phyloP scores from a whole-genome alignment of 2,329 filamentous ascomycete genomes.

The Leptosphaerulina australis region DNA sequence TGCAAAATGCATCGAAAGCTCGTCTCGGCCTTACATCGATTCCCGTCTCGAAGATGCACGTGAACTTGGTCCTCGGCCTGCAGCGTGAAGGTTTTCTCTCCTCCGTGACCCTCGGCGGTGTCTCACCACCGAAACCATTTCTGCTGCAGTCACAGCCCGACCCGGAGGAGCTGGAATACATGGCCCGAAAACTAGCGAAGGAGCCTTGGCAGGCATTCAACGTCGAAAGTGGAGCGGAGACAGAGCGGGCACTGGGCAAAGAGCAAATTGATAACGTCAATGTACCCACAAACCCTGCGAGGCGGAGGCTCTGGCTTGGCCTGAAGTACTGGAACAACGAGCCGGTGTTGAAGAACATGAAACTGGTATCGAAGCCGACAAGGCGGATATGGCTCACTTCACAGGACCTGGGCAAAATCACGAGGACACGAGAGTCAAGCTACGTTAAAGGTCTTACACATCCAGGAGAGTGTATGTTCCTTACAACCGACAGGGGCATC shows the following conservation, averaged over 20 bases:
- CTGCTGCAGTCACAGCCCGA: conserved; percentile 39
- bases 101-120: conserved; percentile 75
- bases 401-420: conserved; percentile 66
- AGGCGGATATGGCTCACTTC: conserved; percentile 71
- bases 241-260: conserved; percentile 21
- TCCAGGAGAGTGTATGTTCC: conserved; percentile 81
- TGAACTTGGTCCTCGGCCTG: conserved; percentile 74
- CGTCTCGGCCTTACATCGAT: conserved; percentile 84
- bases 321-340: conserved; percentile 87
- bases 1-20: conserved; percentile 87
- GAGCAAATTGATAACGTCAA: conserved; percentile 33
- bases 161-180: conserved; percentile 35
- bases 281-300: conserved; percentile 67
- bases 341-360: conserved; percentile 74
- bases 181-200: conserved; percentile 42
- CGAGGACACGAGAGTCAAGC: conserved; percentile 69
- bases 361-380: conserved; percentile 74
- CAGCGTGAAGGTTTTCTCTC: conserved; percentile 84
- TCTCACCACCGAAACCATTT: conserved; percentile 55
- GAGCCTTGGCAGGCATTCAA: conserved; percentile 52
- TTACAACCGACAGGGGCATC: conserved; percentile 77
- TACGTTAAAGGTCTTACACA: conserved; percentile 74
- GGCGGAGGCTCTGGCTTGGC: conserved; percentile 81
- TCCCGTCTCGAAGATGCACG: conserved; percentile 79
- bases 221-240: background rate